Base-by-base conservation (phyloP, 768 basidiomycete genomes). In the Udeniomyces megalosporus region DNA sequence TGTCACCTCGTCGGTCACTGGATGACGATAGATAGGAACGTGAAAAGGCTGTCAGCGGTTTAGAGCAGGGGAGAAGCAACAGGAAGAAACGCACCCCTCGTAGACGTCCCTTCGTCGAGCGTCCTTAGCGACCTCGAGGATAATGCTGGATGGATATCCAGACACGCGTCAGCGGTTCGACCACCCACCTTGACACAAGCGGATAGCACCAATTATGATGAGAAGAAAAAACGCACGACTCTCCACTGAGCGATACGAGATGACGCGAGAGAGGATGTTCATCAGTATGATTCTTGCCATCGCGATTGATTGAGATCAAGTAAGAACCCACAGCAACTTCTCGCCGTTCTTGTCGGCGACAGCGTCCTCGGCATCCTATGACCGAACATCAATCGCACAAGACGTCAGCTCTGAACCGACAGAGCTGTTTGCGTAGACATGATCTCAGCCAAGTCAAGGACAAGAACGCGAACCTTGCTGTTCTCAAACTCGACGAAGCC, bases 401-500 rank as follows among this genome's bases (percentile, higher is more conserved):
- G 38, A 42, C 54, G 29, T 56, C 54, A 34, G 29, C 35, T 56
- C n/a, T n/a, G 22, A 8, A 50, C 48, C 48, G 48, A 10, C 48
- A 50, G 28, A 22, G 48, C 35, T 4, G 15, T 26, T n/a, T 6
- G 22, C 20, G 17, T 29, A 20, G 26, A 10, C 10, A 59, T 11
- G 58, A 56, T 42, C 26, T 26, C 45, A 22, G 65, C 66, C 70
- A 58, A 53, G 56, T 48, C 42, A 49, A 42, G 29, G 54, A 28
- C 46, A 56, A 29, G 32, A 54, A 5, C 4, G 65, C 74, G 58
- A 71, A 82, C 90, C 76, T 85, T 83, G 22, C 84, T 73, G 69
- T 78, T 86, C 73, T 93, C 93, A 70, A 95, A 97, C 74, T 97
- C 93, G 68, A 96, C 83, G 72, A 99, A 99, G 60, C 91, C 95